Evolutionary conservation across 345 rosid genomes (phyloP).

Genomic region (Populus tremula): DNA sequence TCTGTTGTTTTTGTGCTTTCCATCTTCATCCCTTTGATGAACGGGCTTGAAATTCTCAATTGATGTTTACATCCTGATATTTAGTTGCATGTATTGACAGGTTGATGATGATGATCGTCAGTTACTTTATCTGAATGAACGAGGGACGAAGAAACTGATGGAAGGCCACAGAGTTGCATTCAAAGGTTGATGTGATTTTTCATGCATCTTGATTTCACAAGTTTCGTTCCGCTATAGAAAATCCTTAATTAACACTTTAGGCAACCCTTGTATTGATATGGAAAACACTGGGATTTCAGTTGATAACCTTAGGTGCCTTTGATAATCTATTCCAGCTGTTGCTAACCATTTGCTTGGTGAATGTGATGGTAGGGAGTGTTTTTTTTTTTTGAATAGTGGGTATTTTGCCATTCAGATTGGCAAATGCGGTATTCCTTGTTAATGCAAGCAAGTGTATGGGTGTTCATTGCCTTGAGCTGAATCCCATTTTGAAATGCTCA

Average conservation of each 20-base stretch:
- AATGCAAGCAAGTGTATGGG: background rate
- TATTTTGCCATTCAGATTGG: background rate
- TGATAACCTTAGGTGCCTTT: background rate
- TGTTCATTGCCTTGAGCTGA: background rate
- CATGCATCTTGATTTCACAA: background rate
- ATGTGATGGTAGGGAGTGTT: background rate
- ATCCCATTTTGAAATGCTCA: background rate
- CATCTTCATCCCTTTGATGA: conserved; percentile 1
- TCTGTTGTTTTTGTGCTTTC: conserved; percentile 6
- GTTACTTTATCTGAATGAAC: conserved; percentile 58
- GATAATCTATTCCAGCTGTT: background rate
- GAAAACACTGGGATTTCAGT: background rate
- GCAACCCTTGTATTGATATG: background rate
- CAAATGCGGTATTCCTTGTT: background rate
- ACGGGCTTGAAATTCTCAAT: background rate
- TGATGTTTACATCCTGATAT: conserved; percentile 9
- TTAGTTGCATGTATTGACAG: conserved; percentile 31
- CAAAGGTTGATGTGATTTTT: conserved; percentile 46
- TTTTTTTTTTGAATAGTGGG: background rate
- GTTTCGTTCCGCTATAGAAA: background rate
- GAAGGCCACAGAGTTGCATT: conserved; percentile 72
- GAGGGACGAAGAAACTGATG: conserved; percentile 80
- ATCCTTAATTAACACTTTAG: background rate
- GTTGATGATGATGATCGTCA: conserved; percentile 56
- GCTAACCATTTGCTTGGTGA: background rate